phyloP scores from a whole-genome alignment of 106 monocot species.

The Phalaenopsis aphrodite region DNA sequence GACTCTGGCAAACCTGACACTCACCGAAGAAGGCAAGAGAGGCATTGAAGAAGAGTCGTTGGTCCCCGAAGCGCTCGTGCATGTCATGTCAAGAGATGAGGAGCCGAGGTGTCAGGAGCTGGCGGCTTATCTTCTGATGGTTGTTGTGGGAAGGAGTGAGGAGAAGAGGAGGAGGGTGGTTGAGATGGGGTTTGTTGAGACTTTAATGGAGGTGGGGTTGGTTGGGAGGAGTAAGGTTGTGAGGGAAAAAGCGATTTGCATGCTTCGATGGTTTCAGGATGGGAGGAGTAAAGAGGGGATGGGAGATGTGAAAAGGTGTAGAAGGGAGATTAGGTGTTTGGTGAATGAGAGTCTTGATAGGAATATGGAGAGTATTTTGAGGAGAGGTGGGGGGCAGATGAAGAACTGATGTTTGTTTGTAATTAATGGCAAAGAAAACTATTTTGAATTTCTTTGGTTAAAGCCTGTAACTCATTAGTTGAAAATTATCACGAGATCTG shows the following conservation, averaged over 20 bases:
- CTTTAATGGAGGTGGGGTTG: constrained; percentile 53
- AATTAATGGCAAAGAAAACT: no score
- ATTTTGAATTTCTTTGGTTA: no score
- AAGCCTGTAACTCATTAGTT: no score
- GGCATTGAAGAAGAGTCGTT: constrained; percentile 30
- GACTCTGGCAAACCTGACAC: constrained; percentile 35
- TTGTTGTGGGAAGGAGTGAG: constrained; percentile 31
- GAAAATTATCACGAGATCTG: no score
- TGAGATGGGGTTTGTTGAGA: constrained; percentile 32
- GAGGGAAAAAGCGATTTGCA: constrained; percentile 44
- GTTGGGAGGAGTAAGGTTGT: constrained; percentile 47
- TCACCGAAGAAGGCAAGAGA: constrained; percentile 30
- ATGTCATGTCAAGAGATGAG: constrained; percentile 36
- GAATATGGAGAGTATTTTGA: constrained; percentile 55
- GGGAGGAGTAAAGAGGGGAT: constrained; percentile 8
- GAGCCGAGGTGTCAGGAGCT: constrained; percentile 50
- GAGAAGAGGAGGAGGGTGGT: constrained; percentile 34
- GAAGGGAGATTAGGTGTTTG: constrained; percentile 31
- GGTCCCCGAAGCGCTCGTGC: constrained; percentile 30
- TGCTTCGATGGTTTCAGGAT: constrained; percentile 59
- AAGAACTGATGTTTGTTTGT: background rate
- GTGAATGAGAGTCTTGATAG: constrained; percentile 65
- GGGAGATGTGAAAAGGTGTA: constrained; percentile 1
- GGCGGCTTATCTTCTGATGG: constrained; percentile 42
- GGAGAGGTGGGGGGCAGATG: constrained; percentile 16